Base-by-base conservation (phyloP, 2,329 filamentous ascomycete species). In the Myriosclerotinia curreyana region DNA sequence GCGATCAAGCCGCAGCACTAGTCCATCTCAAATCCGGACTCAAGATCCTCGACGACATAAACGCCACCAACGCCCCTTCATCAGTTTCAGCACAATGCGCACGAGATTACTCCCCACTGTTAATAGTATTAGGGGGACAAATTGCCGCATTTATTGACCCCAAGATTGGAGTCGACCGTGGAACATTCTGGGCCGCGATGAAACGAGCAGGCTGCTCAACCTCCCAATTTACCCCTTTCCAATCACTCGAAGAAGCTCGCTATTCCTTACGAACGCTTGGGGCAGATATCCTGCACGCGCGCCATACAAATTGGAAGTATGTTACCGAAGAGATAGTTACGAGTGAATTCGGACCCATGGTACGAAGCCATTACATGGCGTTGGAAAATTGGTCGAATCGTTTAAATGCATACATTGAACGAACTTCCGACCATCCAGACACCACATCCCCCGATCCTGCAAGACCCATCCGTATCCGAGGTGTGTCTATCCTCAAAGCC, bases 241-340 rank as follows among this genome's bases (percentile, higher is more conserved):
- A 76, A 1, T 80, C 78, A 0, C 72, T 86, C 9, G 74, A 80
- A 28, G 83, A 87, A 63, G 85, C 84, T 11, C 80, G 85, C 14
- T 69, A 82, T 14, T 79, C 83, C 2, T 85, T 84, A 73, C 84
- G 87, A 74, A 52, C 77, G 83, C 4, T 81, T 77, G 68, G 83
- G 82, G 72, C 80, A 76, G 63, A 80, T 81, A 65, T 79, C 85
- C 70, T 80, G 80, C 31, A 86, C 82, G 72, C 82, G 80, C 42
- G 84, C 85, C 70, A 66, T 0, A 62, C 68, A 7, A 62, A 63
- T 14, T 62, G 62, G 61, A 60, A 52, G 14, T 50, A 34, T 17
- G 40, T 34, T 53, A 22, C 17, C 38, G 52, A 62, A 65, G 52
- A 51, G 17, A 73, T 79, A 80, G 22, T 63, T 76, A 69, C 78